Evolutionary conservation across 331 rosid genomes (phyloP).

Genomic region (Malus hybrid): DNA sequence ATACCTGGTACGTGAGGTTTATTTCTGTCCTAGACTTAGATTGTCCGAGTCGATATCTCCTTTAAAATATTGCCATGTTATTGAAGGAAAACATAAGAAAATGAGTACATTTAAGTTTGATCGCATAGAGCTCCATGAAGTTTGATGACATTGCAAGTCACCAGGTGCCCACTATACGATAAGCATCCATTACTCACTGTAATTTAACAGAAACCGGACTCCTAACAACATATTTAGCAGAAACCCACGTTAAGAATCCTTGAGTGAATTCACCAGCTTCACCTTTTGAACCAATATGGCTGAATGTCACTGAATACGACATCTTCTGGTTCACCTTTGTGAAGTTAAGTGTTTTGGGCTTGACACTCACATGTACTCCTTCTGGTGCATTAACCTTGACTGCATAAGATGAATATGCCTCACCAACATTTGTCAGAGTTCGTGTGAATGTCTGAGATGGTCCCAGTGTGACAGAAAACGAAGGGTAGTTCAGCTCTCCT

Average conservation of each 20-base stretch:
- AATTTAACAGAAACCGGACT: constrained; percentile 53
- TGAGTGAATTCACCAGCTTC: constrained; percentile 27
- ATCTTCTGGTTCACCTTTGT: constrained; percentile 47
- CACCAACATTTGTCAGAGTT: constrained; percentile 70
- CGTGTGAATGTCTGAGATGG: constrained; percentile 52
- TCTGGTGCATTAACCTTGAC: constrained; percentile 36
- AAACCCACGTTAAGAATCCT: constrained; percentile 58
- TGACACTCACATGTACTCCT: constrained; percentile 42
- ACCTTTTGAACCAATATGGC: constrained; percentile 12
- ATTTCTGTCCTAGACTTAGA: background rate
- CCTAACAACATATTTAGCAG: constrained; percentile 38
- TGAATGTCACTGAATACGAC: constrained; percentile 46
- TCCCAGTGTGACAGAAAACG: constrained; percentile 53
- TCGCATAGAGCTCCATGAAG: background rate
- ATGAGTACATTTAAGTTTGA: background rate
- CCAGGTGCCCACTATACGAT: background rate
- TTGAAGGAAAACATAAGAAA: background rate
- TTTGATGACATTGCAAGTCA: constrained; percentile 21
- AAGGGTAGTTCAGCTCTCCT: constrained; percentile 72
- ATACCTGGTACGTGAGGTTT: background rate
- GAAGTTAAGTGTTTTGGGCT: constrained; percentile 44
- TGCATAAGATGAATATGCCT: constrained; percentile 34
- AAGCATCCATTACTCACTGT: constrained; percentile 12
- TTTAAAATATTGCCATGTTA: background rate
- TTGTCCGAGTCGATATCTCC: background rate